These are phyloP conservation scores for Grosmannia penicillata DNA, from an alignment of 2,329 filamentous ascomycete species.

Conservation along the genomic window DNA sequence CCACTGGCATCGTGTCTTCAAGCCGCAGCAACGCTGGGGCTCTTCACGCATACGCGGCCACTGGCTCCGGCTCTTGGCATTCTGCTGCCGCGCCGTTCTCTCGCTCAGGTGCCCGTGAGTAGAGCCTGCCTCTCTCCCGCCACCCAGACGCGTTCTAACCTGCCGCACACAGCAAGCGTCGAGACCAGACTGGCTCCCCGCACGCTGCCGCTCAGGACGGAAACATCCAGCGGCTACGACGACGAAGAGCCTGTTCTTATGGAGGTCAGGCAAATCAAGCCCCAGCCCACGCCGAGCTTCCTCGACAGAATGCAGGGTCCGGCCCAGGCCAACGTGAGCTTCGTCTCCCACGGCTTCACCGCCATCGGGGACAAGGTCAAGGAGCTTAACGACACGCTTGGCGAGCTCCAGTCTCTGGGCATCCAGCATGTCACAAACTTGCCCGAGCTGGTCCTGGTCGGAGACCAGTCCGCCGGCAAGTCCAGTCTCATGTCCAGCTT, in stretches of 20 bases:
- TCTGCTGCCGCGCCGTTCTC: not conserved
- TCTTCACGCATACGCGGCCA: not conserved
- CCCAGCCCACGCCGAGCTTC: not conserved
- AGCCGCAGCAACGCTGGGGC: not conserved
- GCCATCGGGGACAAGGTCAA: constrained; percentile 50
- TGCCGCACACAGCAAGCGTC: constrained; percentile 14
- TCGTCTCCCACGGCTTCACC: constrained; percentile 24
- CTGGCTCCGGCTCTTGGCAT: not conserved
- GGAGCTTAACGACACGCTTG: constrained; percentile 49
- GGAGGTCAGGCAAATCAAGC: constrained; percentile 12
- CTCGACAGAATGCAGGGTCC: not conserved
- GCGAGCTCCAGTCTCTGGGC: constrained; percentile 55
- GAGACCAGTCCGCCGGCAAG: constrained; percentile 77
- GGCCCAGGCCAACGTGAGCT: constrained; percentile 11
- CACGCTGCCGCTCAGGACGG: not conserved
- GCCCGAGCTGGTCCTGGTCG: constrained; percentile 69
- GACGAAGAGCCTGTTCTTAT: constrained; percentile 14
- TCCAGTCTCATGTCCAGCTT: constrained; percentile 53
- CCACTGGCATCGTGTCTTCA: not conserved
- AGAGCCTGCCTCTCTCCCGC: too few species aligned
- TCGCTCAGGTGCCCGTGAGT: constrained; percentile 14
- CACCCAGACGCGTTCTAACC: not conserved
- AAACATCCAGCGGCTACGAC: constrained; percentile 7
- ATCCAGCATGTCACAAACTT: constrained; percentile 57
- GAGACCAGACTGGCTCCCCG: constrained; percentile 9